These are phyloP conservation scores for Penicillium psychrosexuale DNA, from an alignment of 2,329 filamentous ascomycete species.

Conservation along the genomic window DNA sequence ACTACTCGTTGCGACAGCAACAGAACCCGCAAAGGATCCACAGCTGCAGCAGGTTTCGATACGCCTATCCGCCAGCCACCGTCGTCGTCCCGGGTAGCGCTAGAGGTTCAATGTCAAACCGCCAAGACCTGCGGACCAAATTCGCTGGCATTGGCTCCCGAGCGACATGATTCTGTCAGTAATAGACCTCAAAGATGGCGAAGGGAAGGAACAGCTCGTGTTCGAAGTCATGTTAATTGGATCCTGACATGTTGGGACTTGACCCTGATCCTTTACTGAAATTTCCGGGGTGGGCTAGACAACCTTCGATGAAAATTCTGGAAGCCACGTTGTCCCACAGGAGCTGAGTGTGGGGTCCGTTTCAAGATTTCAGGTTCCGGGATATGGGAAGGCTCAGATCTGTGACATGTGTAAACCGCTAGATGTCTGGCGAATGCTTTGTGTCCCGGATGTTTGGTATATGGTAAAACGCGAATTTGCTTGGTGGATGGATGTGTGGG, in stretches of 20 bases:
- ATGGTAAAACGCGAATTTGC: not conserved
- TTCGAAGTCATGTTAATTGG: not conserved
- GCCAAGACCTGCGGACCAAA: not conserved
- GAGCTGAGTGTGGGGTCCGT: not conserved
- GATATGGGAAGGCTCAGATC: slow-evolving; percentile 13
- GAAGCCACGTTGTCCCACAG: slow-evolving; percentile 25
- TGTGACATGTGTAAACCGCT: slow-evolving; percentile 2
- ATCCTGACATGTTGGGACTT: not conserved
- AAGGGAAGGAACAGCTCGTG: not conserved
- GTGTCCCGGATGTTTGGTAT: not conserved
- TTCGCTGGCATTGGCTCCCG: not conserved
- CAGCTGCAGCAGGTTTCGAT: not conserved
- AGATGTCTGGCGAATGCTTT: not conserved
- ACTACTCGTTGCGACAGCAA: slow-evolving; percentile 2
- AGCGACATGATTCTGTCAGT: not conserved
- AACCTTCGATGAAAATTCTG: slow-evolving; percentile 29
- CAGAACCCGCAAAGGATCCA: not conserved
- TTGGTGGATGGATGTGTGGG: not conserved
- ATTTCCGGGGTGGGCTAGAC: slow-evolving; percentile 2
- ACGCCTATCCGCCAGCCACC: not conserved
- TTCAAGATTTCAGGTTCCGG: not conserved
- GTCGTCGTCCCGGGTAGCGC: not conserved
- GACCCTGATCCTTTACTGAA: not conserved
- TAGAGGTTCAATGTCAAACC: not conserved
- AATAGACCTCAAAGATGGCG: not conserved